Percentiles rank a stretch among this genome's conserved stretches.
These are phyloP conservation scores for Trichoderma sp. DNA, from an alignment of 2,329 filamentous ascomycete species.

Conservation along the genomic window DNA sequence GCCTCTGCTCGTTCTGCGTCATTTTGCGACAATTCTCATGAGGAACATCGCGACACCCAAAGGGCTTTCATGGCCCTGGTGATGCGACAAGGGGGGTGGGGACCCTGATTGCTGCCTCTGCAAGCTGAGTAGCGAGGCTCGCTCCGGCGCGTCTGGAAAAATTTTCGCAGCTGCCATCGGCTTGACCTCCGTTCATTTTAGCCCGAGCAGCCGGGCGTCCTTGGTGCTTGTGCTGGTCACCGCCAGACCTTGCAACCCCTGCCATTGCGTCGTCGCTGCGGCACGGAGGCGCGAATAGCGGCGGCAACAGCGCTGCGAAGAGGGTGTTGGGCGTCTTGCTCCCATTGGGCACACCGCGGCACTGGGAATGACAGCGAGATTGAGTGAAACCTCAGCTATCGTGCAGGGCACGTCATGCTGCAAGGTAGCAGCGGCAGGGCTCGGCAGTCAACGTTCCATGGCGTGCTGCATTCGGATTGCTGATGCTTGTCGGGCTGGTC, in stretches of 20 bases:
- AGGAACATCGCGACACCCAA: background rate
- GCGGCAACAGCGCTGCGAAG: slow-evolving; percentile 24
- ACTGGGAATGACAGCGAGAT: slow-evolving; percentile 22
- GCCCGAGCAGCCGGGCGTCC: slow-evolving; percentile 14
- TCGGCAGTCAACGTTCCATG: slow-evolving; percentile 17
- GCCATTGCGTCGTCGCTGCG: slow-evolving; percentile 1
- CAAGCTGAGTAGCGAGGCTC: slow-evolving; percentile 23
- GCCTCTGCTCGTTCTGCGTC: slow-evolving; percentile 1
- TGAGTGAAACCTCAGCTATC: slow-evolving; percentile 17
- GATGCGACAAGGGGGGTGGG: slow-evolving; percentile 1
- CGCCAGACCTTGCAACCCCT: slow-evolving; percentile 12
- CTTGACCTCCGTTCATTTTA: slow-evolving; percentile 5
- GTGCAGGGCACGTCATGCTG: slow-evolving; percentile 21
- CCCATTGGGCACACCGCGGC: slow-evolving; percentile 26
- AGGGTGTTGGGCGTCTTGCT: slow-evolving; percentile 21
- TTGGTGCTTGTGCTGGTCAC: slow-evolving; percentile 7
- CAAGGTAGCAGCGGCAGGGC: slow-evolving; percentile 21
- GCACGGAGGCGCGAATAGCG: slow-evolving; percentile 19
- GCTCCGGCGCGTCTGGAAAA: slow-evolving; percentile 20
- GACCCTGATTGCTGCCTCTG: slow-evolving; percentile 10
- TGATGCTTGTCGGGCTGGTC: background rate
- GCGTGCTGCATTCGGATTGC: slow-evolving; percentile 2
- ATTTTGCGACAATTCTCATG: slow-evolving; percentile 7
- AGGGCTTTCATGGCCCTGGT: background rate
- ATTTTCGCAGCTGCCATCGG: slow-evolving; percentile 24